Evolutionary conservation across 2,329 filamentous ascomycete species (phyloP), one percentile per base, ranked within the genome.

Genomic region (Lachnellula occidentalis): DNA sequence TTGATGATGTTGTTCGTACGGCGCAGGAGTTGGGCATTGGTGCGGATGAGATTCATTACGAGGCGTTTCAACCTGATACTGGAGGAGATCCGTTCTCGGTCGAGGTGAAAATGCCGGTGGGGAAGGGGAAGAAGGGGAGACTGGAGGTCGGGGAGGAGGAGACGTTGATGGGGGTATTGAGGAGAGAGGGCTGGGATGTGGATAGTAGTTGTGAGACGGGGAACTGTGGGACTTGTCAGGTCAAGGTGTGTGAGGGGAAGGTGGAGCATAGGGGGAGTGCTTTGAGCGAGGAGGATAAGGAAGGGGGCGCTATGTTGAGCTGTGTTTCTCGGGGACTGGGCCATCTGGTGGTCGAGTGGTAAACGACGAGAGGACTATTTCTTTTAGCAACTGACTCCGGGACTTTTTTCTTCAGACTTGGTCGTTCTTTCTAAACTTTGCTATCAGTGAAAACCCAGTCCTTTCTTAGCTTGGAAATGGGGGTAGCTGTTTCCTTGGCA

Each of bases 51-150:
- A 72, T 85, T 1, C 82, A 86, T 65, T 81, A 78, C 55, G 83
- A 87, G 66, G 77, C 78, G 0, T 87, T 86, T 57, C 70, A 71
- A 1, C 77, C 78, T 1, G 74, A 78, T 19, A 71, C 74, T 0
- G 73, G 74, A 0, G 82, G 83, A 0, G 80, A 85, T 60, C 77
- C 81, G 0, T 87, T 86, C 58, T 78, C 80, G 41, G 82, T 73
- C 0, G 74, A 80, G 46, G 72, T 86, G 0, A 66, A 68, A 6
- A 76, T 54, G 37, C 34, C 48, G 21, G 37, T 31, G 27, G 52
- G 53, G 6, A 37, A 45, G 9, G 58, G 55, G 50, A 42, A 57
- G 39, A 55, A 66, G 46, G 74, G 69, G 59, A 67, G 70, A 1
- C 56, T 86, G 6, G 67, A 73, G 15, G 78, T 78, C 0, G 70